Percentiles rank a stretch among this genome's conserved stretches.
Conservation (phyloP, 2,329 filamentous ascomycete species). For the Colletotrichum melonis region DNA sequence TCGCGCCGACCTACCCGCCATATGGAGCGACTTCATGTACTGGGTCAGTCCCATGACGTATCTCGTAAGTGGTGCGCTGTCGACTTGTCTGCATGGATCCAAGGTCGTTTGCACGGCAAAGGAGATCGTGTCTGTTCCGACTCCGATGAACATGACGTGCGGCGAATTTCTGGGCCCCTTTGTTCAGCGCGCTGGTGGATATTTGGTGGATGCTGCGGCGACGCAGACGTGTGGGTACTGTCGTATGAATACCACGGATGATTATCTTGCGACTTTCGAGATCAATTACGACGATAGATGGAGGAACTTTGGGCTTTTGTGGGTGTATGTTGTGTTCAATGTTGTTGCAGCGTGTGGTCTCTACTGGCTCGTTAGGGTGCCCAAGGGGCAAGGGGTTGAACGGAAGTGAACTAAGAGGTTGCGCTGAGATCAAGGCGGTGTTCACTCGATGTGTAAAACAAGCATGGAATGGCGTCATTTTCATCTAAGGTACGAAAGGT, state of each 20-base stretch:
- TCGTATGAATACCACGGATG: slow-evolving; percentile 48
- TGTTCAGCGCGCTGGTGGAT: slow-evolving; percentile 28
- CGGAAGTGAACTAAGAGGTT: neutral
- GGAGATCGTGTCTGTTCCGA: slow-evolving; percentile 34
- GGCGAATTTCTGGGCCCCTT: slow-evolving; percentile 34
- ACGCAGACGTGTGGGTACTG: slow-evolving; percentile 59
- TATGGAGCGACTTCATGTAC: slow-evolving; percentile 40
- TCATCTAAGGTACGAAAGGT: too few species aligned
- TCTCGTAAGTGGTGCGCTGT: slow-evolving; percentile 41
- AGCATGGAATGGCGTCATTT: neutral
- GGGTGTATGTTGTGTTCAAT: slow-evolving; percentile 65
- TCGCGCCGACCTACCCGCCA: slow-evolving; percentile 27
- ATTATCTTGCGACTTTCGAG: slow-evolving; percentile 50
- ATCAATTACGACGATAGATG: slow-evolving; percentile 62
- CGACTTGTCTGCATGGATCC: slow-evolving; percentile 39
- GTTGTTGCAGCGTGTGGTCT: slow-evolving; percentile 58
- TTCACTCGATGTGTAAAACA: neutral
- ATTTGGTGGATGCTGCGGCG: slow-evolving; percentile 40
- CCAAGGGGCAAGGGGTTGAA: slow-evolving; percentile 33
- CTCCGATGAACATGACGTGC: slow-evolving; percentile 32
- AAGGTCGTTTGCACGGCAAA: slow-evolving; percentile 31
- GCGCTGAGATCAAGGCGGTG: neutral
- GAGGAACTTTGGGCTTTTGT: slow-evolving; percentile 63
- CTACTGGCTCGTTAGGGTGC: slow-evolving; percentile 54
- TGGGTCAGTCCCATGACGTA: slow-evolving; percentile 43